These are phyloP conservation scores for Zygosaccharomyces bailii DNA, from an alignment of 805 yeast genomes.

Conservation along the genomic window DNA sequence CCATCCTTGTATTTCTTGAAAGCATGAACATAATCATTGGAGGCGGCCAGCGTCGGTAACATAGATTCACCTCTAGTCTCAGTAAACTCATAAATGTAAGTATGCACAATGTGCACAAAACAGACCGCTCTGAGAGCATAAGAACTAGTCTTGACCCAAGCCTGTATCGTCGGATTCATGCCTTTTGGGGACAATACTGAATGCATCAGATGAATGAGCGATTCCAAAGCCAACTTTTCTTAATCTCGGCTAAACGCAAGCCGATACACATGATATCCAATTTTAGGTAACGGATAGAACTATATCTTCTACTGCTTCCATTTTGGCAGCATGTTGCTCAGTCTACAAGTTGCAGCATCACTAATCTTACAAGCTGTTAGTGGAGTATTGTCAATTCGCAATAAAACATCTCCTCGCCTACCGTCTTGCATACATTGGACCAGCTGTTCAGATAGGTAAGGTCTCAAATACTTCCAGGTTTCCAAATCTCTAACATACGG, in stretches of 20 bases:
- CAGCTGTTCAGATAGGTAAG: slow-evolving; percentile 12
- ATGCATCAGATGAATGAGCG: not conserved
- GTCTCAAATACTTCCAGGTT: slow-evolving; percentile 6
- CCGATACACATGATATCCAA: not conserved
- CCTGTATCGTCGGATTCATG: slow-evolving; percentile 7
- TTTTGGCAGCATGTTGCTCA: slow-evolving; percentile 7
- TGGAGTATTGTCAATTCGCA: slow-evolving; percentile 1
- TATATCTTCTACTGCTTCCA: slow-evolving; percentile 8
- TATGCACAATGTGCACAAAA: slow-evolving; percentile 61
- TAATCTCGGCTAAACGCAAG: not conserved
- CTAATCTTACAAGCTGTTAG: slow-evolving; percentile 5
- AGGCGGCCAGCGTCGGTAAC: slow-evolving; percentile 81
- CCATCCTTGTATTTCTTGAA: slow-evolving; percentile 64
- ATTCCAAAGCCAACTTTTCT: not conserved
- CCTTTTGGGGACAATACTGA: not conserved
- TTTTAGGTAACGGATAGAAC: not conserved
- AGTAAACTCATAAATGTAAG: slow-evolving; percentile 66
- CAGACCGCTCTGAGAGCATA: slow-evolving; percentile 61
- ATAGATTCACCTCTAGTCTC: slow-evolving; percentile 91
- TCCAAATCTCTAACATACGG: slow-evolving; percentile 10
- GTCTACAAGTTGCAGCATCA: slow-evolving; percentile 6
- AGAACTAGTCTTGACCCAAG: slow-evolving; percentile 36
- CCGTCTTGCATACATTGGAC: slow-evolving; percentile 18
- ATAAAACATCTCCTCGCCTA: slow-evolving; percentile 15
- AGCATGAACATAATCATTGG: slow-evolving; percentile 76